A percentile compares a stretch with the other conserved stretches of the same genome.
phyloP scores from a whole-genome alignment of 331 rosid genomes.

The Rhamnella rubrinervis region DNA sequence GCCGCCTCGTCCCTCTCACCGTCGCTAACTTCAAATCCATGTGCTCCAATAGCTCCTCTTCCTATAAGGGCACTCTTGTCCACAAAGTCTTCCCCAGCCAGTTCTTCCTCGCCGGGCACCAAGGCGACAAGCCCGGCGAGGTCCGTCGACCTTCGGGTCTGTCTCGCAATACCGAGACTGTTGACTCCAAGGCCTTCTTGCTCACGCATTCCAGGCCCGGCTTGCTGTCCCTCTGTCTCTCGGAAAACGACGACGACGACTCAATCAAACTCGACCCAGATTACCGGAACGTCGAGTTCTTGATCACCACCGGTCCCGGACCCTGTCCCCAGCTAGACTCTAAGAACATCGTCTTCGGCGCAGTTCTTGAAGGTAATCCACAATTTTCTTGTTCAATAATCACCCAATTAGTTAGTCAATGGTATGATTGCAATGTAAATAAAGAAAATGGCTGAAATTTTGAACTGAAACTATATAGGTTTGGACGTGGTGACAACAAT shows the following conservation, averaged over 20 bases:
- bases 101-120: slow-evolving; percentile 79
- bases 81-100: slow-evolving; percentile 77
- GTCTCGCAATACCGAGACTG: slow-evolving; percentile 63
- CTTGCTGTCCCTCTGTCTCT: slow-evolving; percentile 64
- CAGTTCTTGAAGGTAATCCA: slow-evolving; percentile 67
- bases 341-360: slow-evolving; percentile 77
- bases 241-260: slow-evolving; percentile 78
- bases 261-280: slow-evolving; percentile 64
- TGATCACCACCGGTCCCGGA: slow-evolving; percentile 87
- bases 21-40: slow-evolving; percentile 82
- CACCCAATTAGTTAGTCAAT: too few relatives aligned
- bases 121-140: slow-evolving; percentile 80
- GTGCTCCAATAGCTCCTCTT: slow-evolving; percentile 46
- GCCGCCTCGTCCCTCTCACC: slow-evolving; percentile 69
- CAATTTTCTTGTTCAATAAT: background rate
- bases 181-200: slow-evolving; percentile 57
- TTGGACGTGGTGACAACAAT: slow-evolving; percentile 81
- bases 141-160: slow-evolving; percentile 59
- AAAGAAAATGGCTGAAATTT: background rate
- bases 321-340: slow-evolving; percentile 81
- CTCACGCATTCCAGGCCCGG: slow-evolving; percentile 70
- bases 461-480: slow-evolving; percentile 48
- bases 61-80: slow-evolving; percentile 67
- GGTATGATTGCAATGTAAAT: too few relatives aligned
- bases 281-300: slow-evolving; percentile 78